Percentiles rank a stretch among this genome's conserved stretches.
Evolutionary conservation across 352 stramenopile species (phyloP).

Genomic region (Phytophthora quininea): DNA sequence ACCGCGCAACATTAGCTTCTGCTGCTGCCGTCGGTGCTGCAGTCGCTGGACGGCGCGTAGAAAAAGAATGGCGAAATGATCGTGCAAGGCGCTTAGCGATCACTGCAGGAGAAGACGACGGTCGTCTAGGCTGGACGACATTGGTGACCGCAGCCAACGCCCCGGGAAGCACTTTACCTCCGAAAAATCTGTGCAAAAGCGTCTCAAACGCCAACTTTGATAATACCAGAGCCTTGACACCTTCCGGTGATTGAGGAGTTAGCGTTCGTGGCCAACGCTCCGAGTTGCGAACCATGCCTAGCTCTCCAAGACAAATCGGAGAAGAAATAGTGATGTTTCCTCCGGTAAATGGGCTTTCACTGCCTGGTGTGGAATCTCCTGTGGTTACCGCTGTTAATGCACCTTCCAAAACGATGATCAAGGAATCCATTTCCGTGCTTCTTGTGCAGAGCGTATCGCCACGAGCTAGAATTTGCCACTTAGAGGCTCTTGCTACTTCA

Average conservation of each 20-base stretch:
- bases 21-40: conserved; percentile 20
- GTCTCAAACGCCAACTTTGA: conserved; percentile 45
- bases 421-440: conserved; percentile 38
- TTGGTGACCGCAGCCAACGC: conserved; percentile 11
- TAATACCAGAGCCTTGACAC: conserved; percentile 39
- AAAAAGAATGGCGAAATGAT: conserved; percentile 13
- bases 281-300: conserved; percentile 51
- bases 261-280: conserved; percentile 50
- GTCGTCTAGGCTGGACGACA: conserved; percentile 28
- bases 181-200: conserved; percentile 49
- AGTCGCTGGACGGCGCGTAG: conserved; percentile 27
- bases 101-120: conserved; percentile 46
- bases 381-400: conserved; percentile 1
- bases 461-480: conserved; percentile 36
- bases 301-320: conserved; percentile 42
- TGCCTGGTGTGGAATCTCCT: conserved; percentile 1
- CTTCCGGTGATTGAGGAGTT: conserved; percentile 12
- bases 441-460: conserved; percentile 30
- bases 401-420: conserved; percentile 59
- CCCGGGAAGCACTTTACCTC: conserved; percentile 31
- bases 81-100: conserved; percentile 17
- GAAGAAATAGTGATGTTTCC: conserved; percentile 11
- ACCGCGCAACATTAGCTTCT: conserved; percentile 34
- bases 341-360: neutral
- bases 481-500: conserved; percentile 46